These are phyloP conservation scores for Fraxinus paxiana DNA, from an alignment of 305 asterid species.

Conservation along the genomic window DNA sequence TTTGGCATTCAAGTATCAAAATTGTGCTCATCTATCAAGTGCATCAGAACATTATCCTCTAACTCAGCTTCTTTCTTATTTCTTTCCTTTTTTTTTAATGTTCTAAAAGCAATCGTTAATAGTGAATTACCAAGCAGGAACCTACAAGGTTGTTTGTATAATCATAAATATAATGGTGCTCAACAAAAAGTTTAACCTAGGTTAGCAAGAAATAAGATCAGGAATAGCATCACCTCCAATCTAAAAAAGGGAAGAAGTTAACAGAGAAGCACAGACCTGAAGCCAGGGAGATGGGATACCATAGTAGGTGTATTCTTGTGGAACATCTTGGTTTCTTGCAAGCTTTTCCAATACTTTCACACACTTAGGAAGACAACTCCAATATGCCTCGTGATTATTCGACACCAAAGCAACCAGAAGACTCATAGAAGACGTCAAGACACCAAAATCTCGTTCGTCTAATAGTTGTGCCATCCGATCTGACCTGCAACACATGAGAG, in stretches of 20 bases:
- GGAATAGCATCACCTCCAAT: not conserved
- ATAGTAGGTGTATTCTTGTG: slow-evolving; percentile 97
- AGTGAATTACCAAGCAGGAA: not conserved
- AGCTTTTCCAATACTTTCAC: slow-evolving; percentile 88
- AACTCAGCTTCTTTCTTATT: not conserved
- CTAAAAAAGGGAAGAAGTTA: not conserved
- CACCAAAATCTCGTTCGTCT: slow-evolving; percentile 98
- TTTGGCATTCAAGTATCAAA: not conserved
- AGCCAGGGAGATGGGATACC: slow-evolving; percentile 99
- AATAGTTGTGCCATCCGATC: slow-evolving; percentile 94
- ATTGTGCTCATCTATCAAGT: not conserved
- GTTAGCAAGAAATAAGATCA: not conserved
- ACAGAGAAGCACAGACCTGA: slow-evolving; percentile 64
- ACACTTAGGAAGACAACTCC: slow-evolving; percentile 98
- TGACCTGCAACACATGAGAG: slow-evolving; percentile 56
- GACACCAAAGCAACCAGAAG: slow-evolving; percentile 95
- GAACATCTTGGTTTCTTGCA: slow-evolving; percentile 90
- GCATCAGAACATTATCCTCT: not conserved
- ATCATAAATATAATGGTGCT: not conserved
- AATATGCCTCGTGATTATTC: slow-evolving; percentile 85
- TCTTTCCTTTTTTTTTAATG: not conserved
- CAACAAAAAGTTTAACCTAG: not conserved
- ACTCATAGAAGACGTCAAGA: slow-evolving; percentile 93
- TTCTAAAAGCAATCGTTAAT: not conserved
- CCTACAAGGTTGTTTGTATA: not conserved